Evolutionary conservation across 129 eudicot species (phyloP).

Genomic region (Lactuca saligna): DNA sequence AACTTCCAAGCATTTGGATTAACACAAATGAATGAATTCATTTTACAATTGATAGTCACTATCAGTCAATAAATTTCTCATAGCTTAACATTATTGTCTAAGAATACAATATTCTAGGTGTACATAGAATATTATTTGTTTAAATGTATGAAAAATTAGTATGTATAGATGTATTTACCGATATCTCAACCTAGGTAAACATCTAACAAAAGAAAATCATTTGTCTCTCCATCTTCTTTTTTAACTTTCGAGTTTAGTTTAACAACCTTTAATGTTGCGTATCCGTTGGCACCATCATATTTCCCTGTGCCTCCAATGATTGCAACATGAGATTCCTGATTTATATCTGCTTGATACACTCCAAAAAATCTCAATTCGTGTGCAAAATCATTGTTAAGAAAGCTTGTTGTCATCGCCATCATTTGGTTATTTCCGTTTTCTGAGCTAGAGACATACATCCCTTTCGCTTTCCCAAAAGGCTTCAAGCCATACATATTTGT

Average conservation of each 20-base stretch:
- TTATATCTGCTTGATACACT: constrained; percentile 37
- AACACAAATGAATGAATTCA: background rate
- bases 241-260: constrained; percentile 25
- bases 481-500: constrained; percentile 29
- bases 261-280: constrained; percentile 42
- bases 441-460: constrained; percentile 49
- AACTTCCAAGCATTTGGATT: background rate
- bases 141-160: constrained; percentile 3
- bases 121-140: constrained; percentile 6
- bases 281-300: constrained; percentile 61
- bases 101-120: background rate
- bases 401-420: constrained; percentile 55
- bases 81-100: background rate
- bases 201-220: constrained; percentile 41
- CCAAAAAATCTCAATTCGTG: constrained; percentile 57
- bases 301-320: constrained; percentile 71
- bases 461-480: constrained; percentile 47
- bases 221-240: constrained; percentile 15
- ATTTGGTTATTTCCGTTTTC: constrained; percentile 44
- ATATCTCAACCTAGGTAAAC: constrained; percentile 48
- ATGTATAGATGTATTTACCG: constrained; percentile 6
- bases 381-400: constrained; percentile 21
- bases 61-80: background rate
- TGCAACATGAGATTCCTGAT: constrained; percentile 46
- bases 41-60: background rate